Base-by-base conservation (phyloP, 75 land plant species). In the Pinus taeda region DNA sequence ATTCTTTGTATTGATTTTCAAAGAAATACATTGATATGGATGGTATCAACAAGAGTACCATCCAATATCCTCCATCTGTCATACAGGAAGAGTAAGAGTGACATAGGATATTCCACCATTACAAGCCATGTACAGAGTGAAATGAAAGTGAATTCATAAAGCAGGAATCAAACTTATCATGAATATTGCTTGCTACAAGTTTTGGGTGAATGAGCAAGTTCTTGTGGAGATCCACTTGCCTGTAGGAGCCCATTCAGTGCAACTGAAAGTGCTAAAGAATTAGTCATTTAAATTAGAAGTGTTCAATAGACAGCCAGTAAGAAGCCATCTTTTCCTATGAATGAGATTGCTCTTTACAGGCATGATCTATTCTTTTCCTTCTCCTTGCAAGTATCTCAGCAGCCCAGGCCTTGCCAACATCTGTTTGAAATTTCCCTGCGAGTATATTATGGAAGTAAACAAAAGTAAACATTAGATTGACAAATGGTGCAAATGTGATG, bases 401-500 rank as follows among this genome's bases (percentile, higher is more conserved):
- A 75, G 82, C 85, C 85, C 85, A 83, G 33, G 77, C 76, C 73
- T 75, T 83, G 73, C 85, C 85, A 30, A 83, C 29, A 11, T 74
- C 82, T 9, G 85, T 83, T 71, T 83, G 85, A 74, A 83, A 79
- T 60, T 83, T 83, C 37, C 85, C 85, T 83, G 75, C 22, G 30
- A 30, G 36, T 22, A 58, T 4, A 36, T 58, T 6, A 59, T 59
- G 59, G 63, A 18, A 58, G 55, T 60, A 21, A 56, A 39, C 29
- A 39, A 17, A 22, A 55, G 57, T 39, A 45, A 73, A 73, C 3
- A 9, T 26, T 21, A 58, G 20, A 53, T 57, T 15, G 33, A 24
- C 26, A 49, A 29, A 74, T 30, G 59, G 33, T 53, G 17, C 20
- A 74, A 56, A 15, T 14, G 17, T 74, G 22, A 5, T 7, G 21